A percentile compares a stretch with the other conserved stretches of the same genome.
Evolutionary conservation across 441 rosid species (phyloP).

Genomic region (Corymbia citriodora): DNA sequence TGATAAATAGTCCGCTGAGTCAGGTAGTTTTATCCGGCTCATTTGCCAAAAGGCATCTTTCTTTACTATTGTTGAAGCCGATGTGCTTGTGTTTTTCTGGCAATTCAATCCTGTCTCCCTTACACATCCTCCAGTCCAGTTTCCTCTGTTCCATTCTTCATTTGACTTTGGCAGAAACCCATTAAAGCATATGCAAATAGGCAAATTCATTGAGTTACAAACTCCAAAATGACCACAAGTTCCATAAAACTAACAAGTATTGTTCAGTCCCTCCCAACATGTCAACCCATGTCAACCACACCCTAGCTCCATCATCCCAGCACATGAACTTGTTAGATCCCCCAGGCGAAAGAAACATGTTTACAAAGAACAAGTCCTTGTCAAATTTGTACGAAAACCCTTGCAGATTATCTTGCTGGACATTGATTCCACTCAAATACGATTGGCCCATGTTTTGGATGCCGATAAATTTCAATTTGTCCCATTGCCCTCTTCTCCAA

Average conservation of each 20-base stretch:
- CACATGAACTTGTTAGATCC: background rate
- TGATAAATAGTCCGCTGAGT: background rate
- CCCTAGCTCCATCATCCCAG: background rate
- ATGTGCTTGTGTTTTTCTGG: background rate
- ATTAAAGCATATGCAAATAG: background rate
- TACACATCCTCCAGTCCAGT: background rate
- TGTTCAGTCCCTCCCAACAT: fast-evolving
- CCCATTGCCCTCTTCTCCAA: background rate
- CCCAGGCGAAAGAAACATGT: background rate
- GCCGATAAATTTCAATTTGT: background rate
- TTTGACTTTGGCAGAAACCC: background rate
- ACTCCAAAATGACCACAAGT: background rate
- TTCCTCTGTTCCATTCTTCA: background rate
- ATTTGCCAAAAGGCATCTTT: background rate
- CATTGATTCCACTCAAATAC: fast-evolving
- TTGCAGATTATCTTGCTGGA: background rate
- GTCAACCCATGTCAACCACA: fast-evolving
- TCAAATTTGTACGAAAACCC: background rate
- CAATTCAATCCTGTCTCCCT: background rate
- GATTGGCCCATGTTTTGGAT: background rate
- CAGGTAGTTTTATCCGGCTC: background rate
- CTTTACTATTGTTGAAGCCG: background rate
- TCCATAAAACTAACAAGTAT: background rate
- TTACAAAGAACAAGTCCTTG: fast-evolving
- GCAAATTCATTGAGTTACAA: background rate